Percentiles rank a stretch among this genome's conserved stretches.
Conservation (phyloP, 1,284 basidiomycete genomes). For the Sporisorium reilianum region DNA sequence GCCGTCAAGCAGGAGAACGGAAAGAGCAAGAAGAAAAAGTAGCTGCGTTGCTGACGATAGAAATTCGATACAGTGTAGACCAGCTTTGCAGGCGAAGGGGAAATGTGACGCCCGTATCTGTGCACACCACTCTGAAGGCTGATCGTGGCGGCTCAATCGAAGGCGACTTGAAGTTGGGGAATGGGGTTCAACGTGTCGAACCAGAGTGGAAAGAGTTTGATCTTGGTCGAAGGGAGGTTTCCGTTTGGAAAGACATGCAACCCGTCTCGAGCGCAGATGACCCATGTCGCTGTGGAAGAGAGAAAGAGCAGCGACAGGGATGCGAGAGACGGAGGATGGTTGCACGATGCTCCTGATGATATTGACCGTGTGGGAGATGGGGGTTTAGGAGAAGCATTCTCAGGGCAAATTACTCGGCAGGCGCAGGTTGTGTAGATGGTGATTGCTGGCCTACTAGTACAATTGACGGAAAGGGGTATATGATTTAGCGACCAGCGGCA, state of each 20-base stretch:
- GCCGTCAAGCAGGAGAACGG: conserved; percentile 9
- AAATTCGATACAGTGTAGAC: not conserved
- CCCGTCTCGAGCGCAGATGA: not conserved
- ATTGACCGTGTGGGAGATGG: not conserved
- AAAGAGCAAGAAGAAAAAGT: conserved; percentile 36
- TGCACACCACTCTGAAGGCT: conserved; percentile 48
- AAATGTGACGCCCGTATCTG: conserved; percentile 57
- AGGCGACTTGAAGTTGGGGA: conserved; percentile 26
- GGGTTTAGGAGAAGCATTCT: no score
- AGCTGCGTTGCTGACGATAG: not conserved
- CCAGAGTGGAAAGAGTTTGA: conserved; percentile 14
- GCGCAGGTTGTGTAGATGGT: not conserved
- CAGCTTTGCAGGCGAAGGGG: not conserved
- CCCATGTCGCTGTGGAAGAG: conserved; percentile 6
- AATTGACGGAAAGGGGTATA: not conserved
- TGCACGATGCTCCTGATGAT: conserved; percentile 16
- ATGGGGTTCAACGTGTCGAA: no score
- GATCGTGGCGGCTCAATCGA: conserved; percentile 49
- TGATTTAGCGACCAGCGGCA: conserved; percentile 10
- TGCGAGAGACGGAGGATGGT: not conserved
- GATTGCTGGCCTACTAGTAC: conserved; percentile 1
- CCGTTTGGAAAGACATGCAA: conserved; percentile 1
- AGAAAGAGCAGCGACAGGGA: conserved; percentile 12
- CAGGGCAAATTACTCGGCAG: no score
- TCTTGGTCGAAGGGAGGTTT: conserved; percentile 10